Base-by-base conservation (phyloP, 768 basidiomycete species). In the Phylloporus arenicola region DNA sequence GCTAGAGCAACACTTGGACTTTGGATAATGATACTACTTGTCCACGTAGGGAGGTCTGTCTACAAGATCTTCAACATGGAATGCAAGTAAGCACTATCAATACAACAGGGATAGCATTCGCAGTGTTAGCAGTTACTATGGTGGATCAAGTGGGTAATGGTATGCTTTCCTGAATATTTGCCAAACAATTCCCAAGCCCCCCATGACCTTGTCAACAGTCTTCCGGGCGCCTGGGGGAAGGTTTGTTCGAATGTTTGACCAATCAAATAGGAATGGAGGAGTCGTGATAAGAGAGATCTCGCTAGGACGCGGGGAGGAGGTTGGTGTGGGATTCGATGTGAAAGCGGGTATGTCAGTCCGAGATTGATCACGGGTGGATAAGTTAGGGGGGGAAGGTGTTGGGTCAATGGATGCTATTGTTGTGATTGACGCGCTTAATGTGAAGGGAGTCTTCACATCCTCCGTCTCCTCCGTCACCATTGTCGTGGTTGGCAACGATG, bases 101-200 rank as follows among this genome's bases (percentile, higher is more conserved):
- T 56, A 59, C 54, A 43, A 43, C 9, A 29, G 16, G 40, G 24
- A 50, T 31, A 55, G 35, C 38, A 52, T 34, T 52, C 47, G 48
- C 51, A 16, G 16, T 22, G 17, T 46, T 2, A 22, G 14, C 14
- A 43, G 31, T 31, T 9, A n/a, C 64, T 57, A 60, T 14, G 67
- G 69, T 20, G 67, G 67, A 51, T 69, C 69, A 13, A 68, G 57
- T 31, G 67, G 67, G 50, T 68, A 68, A 53, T 68, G 67, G 33
- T 68, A 68, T 27, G 42, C 64, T 54, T 56, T 69, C 51, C 65
- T 59, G 29, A 63, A 57, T 30, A 62, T 44, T 39, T 68, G 52
- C 67, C 67, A 68, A 39, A 70, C 60, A 4, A 58, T 14, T 37
- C 54, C 56, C 44, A 68, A 38, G 19, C 68, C 60, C 24, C 33